Base-by-base conservation (phyloP, 2,329 filamentous ascomycete species). In the Cephalotrichum gorgonifer region DNA sequence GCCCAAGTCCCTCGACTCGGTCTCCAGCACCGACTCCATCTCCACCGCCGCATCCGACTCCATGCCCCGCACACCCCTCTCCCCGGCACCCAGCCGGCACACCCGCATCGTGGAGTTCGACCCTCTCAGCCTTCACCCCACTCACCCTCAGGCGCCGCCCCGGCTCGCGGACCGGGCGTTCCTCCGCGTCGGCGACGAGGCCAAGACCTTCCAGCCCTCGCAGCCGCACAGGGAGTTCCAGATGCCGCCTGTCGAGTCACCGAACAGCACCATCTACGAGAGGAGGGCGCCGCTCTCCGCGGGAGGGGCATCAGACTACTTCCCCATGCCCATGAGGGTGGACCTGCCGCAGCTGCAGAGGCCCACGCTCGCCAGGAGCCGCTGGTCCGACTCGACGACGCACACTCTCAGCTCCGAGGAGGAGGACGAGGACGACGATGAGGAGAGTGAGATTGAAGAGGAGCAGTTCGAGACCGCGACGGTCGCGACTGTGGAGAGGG, bases 371-470 rank as follows among this genome's bases (percentile, higher is more conserved):
- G 57, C 4, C 51, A 66, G 53, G 63, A 70, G 67, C 20, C 63
- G 62, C 50, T 71, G 68, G 68, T 71, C 68, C 35, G 67, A 68
- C 48, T 71, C 68, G 7, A 71, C 68, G 27, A 63, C 69, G 49
- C 58, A 64, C 52, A 58, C 60, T 2, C 49, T 61, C 23, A 53
- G 54, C 48, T 42, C 54, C 20, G 58, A 56, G 27, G 57, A 57
- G 22, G 54, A 54, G 17, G 52, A 51, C 6, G 56, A 58, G 31
- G 55, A 59, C 22, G 48, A 42, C 15, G 48, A 50, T 23, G 30
- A 44, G n/a, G n/a, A n/a, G n/a, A n/a, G n/a, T 31, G 48, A 39
- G 20, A 17, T 23, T 12, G 48, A 44, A 12, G 28, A 38, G 14
- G 42, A 50, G n/a, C n/a, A n/a, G 17, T 17, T 41, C 31, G 17